These are phyloP conservation scores for Alternaria arborescens DNA, from an alignment of 2,329 filamentous ascomycete species.

Conservation along the genomic window DNA sequence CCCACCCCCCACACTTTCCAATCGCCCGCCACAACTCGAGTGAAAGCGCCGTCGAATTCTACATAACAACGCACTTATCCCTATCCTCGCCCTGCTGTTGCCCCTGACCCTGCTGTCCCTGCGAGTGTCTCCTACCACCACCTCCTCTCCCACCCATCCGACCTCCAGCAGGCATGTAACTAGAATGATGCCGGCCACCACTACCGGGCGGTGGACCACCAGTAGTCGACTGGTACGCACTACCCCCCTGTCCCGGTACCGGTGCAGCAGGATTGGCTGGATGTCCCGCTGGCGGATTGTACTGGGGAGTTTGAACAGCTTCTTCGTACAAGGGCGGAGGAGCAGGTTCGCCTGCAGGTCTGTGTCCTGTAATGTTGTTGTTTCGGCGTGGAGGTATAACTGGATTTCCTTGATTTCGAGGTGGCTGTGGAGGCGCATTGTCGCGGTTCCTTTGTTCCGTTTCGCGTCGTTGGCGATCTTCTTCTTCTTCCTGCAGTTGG, in stretches of 20 bases:
- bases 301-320: constrained; percentile 65
- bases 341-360: constrained; percentile 57
- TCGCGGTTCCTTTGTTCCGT: constrained; percentile 64
- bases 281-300: constrained; percentile 60
- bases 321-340: constrained; percentile 74
- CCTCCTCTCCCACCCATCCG: constrained; percentile 7
- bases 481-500: constrained; percentile 94
- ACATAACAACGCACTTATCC: constrained; percentile 49
- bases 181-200: neutral
- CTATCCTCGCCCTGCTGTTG: constrained; percentile 28
- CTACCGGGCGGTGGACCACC: constrained; percentile 19
- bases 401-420: constrained; percentile 51
- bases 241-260: constrained; percentile 31
- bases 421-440: constrained; percentile 48
- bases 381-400: constrained; percentile 57
- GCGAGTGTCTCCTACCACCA: neutral
- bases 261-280: constrained; percentile 52
- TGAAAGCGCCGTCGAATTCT: constrained; percentile 9
- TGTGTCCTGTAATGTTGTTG: constrained; percentile 47
- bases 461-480: constrained; percentile 73
- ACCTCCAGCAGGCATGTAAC: constrained; percentile 23
- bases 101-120: neutral
- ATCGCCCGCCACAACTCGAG: neutral
- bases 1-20: neutral
- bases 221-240: constrained; percentile 36